Evolutionary conservation across 1,139 yeast genomes (phyloP), one percentile per base, ranked within the genome.

Genomic region (Saccharomycopsis phalli): DNA sequence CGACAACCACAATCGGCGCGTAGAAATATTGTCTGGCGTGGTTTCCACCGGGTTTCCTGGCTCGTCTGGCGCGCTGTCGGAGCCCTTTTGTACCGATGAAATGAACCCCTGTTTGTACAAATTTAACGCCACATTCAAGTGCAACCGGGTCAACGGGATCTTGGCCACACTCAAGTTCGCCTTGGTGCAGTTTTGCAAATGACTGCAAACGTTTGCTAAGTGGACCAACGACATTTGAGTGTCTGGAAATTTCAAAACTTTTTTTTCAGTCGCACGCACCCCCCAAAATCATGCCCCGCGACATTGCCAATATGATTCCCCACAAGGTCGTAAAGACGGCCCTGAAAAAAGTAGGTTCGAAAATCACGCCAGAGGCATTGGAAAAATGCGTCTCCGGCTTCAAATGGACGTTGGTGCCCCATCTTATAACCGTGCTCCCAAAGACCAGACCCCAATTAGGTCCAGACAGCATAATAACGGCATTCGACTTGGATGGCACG

Each of bases 21-120:
- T 74, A 14, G 94, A 64, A 34, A 91, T 75, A 56, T 91, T 88
- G 57, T 84, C 95, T 32, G 81, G 87, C 0, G 97, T 87, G 22
- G 83, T 86, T 29, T 87, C 94, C 1, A 75, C 76, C 14, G 83
- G 81, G 11, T 56, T 62, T 27, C 54, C 54, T 13, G 42, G 34
- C 31, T 62, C 50, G 58, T 93, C 97, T 14, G 98, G 98, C 1
- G 96, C 96, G n/a, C 71, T 60, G 3, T 75, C 66, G n/a, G 93
- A 81, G 3, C 98, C 99, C 52, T 84, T 73, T 57, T 83, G 94
- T 40, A 93, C 71, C 7, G 87, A 74, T 2, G 87, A 73, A 40
- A 93, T 67, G 59, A 88, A 86, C 2, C 99, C 99, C 61, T 88
- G 94, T 50, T 79, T 81, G 63, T 91, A 84, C 37, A 91, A 71